Conservation (phyloP, 805 yeast species). For the Wilhelminamyces savonicus region DNA sequence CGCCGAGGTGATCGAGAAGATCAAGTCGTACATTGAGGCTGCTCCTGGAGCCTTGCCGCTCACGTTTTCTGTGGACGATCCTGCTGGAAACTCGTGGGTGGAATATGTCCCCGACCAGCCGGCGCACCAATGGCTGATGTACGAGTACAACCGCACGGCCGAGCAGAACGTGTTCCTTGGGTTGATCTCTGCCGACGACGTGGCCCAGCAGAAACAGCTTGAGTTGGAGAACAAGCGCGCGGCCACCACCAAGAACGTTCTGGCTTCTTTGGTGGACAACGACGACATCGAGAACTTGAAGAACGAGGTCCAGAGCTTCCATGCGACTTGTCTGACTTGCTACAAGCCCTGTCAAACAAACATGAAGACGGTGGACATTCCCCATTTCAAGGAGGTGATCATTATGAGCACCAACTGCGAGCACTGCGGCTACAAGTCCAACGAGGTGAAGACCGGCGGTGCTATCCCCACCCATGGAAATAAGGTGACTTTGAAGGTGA, state of each 20-base stretch:
- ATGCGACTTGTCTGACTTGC: conserved; percentile 91
- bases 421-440: conserved; percentile 89
- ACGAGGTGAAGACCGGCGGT: conserved; percentile 98
- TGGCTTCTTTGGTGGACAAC: conserved; percentile 44
- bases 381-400: conserved; percentile 96
- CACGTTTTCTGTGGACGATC: conserved; percentile 80
- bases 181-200: conserved; percentile 63
- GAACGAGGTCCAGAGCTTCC: conserved; percentile 90
- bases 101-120: conserved; percentile 84
- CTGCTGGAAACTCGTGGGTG: conserved; percentile 96
- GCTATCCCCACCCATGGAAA: conserved; percentile 85
- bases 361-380: conserved; percentile 94
- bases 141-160: conserved; percentile 75
- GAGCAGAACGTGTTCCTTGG: conserved; percentile 87
- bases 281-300: conserved; percentile 78
- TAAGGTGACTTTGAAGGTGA: conserved; percentile 63
- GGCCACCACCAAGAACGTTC: conserved; percentile 30
- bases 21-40: conserved; percentile 56
- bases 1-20: conserved; percentile 57
- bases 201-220: conserved; percentile 38
- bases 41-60: conserved; percentile 66
- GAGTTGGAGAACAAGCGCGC: conserved; percentile 43
- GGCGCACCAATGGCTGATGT: conserved; percentile 82
- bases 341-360: conserved; percentile 78
- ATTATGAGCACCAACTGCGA: conserved; percentile 94